Evolutionary conservation across 139 green algal species (phyloP).

Genomic region (Coelastrella sp.): DNA sequence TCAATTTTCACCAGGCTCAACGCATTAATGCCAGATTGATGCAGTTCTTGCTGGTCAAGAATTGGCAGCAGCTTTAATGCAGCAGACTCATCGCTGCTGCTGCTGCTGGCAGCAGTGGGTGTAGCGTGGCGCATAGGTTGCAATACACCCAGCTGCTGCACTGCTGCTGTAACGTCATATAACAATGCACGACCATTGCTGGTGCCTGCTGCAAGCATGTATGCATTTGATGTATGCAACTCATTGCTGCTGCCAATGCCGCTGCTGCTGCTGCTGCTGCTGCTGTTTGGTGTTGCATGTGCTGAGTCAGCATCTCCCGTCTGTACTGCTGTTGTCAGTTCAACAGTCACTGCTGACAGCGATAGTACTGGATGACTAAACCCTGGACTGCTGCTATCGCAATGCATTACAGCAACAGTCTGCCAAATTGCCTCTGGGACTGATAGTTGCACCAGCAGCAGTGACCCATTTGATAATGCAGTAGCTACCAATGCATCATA

Average conservation of each 20-base stretch:
- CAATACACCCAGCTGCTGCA: neutral
- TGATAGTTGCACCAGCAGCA: constrained; percentile 33
- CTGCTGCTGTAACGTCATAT: constrained; percentile 15
- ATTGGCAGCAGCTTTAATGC: neutral
- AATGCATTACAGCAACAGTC: neutral
- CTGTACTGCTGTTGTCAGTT: neutral
- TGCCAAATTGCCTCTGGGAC: neutral
- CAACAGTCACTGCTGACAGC: neutral
- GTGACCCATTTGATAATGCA: constrained; percentile 1
- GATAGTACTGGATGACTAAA: neutral
- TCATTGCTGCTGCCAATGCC: neutral
- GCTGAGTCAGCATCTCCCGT: neutral
- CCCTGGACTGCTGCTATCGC: neutral
- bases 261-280: constrained; percentile 11
- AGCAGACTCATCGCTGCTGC: neutral
- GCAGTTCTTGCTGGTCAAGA: neutral
- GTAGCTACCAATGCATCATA: neutral
- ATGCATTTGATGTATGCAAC: too few relatives aligned
- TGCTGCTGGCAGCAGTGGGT: neutral
- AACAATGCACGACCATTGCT: neutral
- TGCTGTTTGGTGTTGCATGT: neutral
- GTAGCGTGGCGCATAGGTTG: neutral
- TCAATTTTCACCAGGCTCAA: neutral
- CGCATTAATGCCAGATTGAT: constrained; percentile 30
- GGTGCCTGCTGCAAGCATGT: constrained; percentile 1